These are phyloP conservation scores for Sutorius eximius DNA, from an alignment of 1,284 basidiomycete genomes.

Conservation along the genomic window DNA sequence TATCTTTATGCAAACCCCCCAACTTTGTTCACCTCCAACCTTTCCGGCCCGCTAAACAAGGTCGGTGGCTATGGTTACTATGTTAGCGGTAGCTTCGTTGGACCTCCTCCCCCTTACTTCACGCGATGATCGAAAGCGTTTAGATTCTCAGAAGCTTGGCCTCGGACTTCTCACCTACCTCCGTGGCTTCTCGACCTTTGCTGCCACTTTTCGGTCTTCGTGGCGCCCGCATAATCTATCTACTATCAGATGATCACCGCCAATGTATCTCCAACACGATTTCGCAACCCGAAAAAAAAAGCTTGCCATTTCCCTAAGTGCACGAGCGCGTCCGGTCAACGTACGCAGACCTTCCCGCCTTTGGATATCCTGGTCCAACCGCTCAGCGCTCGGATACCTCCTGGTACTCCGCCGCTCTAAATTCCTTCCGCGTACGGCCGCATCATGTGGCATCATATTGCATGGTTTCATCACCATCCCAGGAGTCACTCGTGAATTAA, in stretches of 20 bases:
- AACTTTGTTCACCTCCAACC: conserved; percentile 13
- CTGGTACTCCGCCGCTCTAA: conserved; percentile 26
- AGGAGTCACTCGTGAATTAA: conserved; percentile 14
- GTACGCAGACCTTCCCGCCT: conserved; percentile 21
- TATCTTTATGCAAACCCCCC: conserved; percentile 24
- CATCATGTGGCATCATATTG: conserved; percentile 16
- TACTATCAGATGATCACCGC: conserved; percentile 27
- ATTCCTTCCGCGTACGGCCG: conserved; percentile 20
- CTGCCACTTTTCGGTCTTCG: conserved; percentile 28
- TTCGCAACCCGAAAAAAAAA: conserved; percentile 13
- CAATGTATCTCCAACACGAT: conserved; percentile 14
- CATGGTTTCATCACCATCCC: conserved; percentile 13
- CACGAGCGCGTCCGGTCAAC: conserved; percentile 17
- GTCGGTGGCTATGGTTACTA: conserved; percentile 14
- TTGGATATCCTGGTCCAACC: conserved; percentile 23
- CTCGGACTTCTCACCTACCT: conserved; percentile 37
- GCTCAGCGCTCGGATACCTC: conserved; percentile 17
- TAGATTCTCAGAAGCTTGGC: conserved; percentile 32
- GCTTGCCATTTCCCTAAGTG: conserved; percentile 22
- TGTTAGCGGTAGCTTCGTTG: conserved; percentile 16
- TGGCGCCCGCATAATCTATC: conserved; percentile 27
- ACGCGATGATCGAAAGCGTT: conserved; percentile 29
- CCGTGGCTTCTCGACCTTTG: conserved; percentile 33
- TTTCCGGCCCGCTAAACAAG: conserved; percentile 22
- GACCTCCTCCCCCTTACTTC: conserved; percentile 17